Conservation (phyloP, 306 rosid genomes). For the Cicer judaicum region DNA sequence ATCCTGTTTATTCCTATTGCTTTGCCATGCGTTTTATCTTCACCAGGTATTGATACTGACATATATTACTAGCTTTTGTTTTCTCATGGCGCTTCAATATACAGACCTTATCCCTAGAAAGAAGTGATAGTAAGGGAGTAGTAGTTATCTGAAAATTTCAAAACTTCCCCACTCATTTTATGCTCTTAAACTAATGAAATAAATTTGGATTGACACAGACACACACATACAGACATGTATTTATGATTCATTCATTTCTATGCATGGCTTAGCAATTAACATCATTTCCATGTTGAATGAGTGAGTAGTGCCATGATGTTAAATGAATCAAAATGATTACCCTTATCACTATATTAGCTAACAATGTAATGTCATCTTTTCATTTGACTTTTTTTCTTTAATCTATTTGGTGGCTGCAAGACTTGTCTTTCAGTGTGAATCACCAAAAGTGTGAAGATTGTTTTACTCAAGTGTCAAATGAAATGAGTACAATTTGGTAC, state of each 20-base stretch:
- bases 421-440: slow-evolving; percentile 26
- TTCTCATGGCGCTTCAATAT: slow-evolving; percentile 19
- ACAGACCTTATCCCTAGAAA: background rate
- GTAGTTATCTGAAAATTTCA: slow-evolving; percentile 17
- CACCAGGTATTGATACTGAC: slow-evolving; percentile 18
- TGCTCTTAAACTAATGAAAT: slow-evolving; percentile 14
- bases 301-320: slow-evolving; percentile 4
- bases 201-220: slow-evolving; percentile 4
- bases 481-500: slow-evolving; percentile 7
- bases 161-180: slow-evolving; percentile 2
- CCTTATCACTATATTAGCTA: slow-evolving; percentile 16
- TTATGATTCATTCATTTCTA: slow-evolving; percentile 24
- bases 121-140: slow-evolving; percentile 18
- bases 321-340: slow-evolving; percentile 30
- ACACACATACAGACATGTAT: background rate
- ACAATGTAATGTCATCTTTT: slow-evolving; percentile 29
- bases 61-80: slow-evolving; percentile 10
- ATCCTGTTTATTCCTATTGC: slow-evolving; percentile 35
- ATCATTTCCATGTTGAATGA: slow-evolving; percentile 34
- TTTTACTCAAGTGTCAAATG: background rate
- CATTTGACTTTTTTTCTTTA: slow-evolving; percentile 18
- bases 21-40: slow-evolving; percentile 24
- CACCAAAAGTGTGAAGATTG: slow-evolving; percentile 26
- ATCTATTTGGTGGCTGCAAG: slow-evolving; percentile 11
- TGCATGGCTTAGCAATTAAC: slow-evolving; percentile 1